These are phyloP conservation scores for Hyphopichia khmerensis DNA, from an alignment of 1,139 yeast species.

Conservation along the genomic window DNA sequence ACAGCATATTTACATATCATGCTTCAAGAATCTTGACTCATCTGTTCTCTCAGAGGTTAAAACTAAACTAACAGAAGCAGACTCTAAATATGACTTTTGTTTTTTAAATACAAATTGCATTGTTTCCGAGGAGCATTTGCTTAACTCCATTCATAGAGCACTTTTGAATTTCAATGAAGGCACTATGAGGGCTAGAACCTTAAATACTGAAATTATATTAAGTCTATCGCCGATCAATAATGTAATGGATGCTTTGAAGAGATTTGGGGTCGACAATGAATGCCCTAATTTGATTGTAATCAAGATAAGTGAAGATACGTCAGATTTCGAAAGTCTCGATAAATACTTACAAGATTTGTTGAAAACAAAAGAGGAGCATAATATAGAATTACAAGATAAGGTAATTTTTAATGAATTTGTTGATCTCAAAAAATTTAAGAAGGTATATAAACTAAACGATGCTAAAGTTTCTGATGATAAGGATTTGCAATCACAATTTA, in stretches of 20 bases:
- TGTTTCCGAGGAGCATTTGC: slow-evolving; percentile 37
- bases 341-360: slow-evolving; percentile 17
- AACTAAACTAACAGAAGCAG: slow-evolving; percentile 26
- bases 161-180: slow-evolving; percentile 25
- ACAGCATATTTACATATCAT: slow-evolving; percentile 17
- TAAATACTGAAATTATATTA: slow-evolving; percentile 43
- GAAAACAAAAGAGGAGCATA: slow-evolving; percentile 9
- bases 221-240: slow-evolving; percentile 45
- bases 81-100: slow-evolving; percentile 38
- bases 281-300: slow-evolving; percentile 29
- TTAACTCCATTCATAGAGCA: slow-evolving; percentile 34
- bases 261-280: slow-evolving; percentile 40
- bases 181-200: slow-evolving; percentile 37
- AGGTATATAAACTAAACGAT: slow-evolving; percentile 39
- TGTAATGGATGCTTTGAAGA: slow-evolving; percentile 41
- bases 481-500: slow-evolving; percentile 22
- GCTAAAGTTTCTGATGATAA: slow-evolving; percentile 16
- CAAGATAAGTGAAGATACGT: slow-evolving; percentile 18
- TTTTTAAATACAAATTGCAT: slow-evolving; percentile 39
- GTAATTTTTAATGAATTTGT: slow-evolving; percentile 16
- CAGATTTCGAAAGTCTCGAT: slow-evolving; percentile 10
- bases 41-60: slow-evolving; percentile 26
- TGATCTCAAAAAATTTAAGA: slow-evolving; percentile 33
- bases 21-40: slow-evolving; percentile 19
- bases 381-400: slow-evolving; percentile 24